phyloP scores from a whole-genome alignment of 2,329 filamentous ascomycete species.

The Capronia americana region DNA sequence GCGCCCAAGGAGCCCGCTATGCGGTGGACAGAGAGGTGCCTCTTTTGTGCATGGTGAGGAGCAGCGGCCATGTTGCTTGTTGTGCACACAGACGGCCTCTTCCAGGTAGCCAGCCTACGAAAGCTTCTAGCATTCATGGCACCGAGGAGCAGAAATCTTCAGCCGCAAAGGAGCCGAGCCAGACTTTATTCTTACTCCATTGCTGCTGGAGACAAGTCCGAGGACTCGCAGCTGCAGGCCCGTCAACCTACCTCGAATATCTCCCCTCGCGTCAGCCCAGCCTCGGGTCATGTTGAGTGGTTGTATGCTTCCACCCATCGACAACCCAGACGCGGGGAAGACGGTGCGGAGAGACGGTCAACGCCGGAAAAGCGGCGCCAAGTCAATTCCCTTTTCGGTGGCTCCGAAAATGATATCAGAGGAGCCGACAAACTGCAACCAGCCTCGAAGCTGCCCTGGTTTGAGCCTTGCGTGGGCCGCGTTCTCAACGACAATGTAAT shows the following conservation, averaged over 20 bases:
- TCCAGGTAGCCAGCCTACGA: not conserved
- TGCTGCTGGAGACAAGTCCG: not conserved
- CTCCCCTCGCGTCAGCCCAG: not conserved
- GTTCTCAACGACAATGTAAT: conserved; percentile 12
- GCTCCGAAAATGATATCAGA: conserved; percentile 4
- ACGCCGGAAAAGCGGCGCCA: not conserved
- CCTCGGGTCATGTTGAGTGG: not conserved
- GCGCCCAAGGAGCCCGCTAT: conserved; percentile 37
- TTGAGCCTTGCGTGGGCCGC: conserved; percentile 3
- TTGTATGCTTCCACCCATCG: not conserved
- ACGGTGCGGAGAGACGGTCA: not conserved
- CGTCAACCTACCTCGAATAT: not conserved
- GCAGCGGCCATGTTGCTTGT: not conserved
- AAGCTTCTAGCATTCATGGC: not conserved
- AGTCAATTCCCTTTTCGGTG: not conserved
- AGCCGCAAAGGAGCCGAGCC: not conserved
- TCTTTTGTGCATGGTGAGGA: conserved; percentile 4
- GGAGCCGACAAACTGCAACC: not conserved
- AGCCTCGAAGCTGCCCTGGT: conserved; percentile 9
- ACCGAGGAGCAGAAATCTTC: not conserved
- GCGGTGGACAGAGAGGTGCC: conserved; percentile 32
- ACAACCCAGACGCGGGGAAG: not conserved
- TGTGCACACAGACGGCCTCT: not conserved
- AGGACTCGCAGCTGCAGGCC: not conserved
- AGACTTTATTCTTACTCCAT: not conserved